Evolutionary conservation across 2,329 filamentous ascomycete species (phyloP).

Genomic region (Botrytis elliptica): DNA sequence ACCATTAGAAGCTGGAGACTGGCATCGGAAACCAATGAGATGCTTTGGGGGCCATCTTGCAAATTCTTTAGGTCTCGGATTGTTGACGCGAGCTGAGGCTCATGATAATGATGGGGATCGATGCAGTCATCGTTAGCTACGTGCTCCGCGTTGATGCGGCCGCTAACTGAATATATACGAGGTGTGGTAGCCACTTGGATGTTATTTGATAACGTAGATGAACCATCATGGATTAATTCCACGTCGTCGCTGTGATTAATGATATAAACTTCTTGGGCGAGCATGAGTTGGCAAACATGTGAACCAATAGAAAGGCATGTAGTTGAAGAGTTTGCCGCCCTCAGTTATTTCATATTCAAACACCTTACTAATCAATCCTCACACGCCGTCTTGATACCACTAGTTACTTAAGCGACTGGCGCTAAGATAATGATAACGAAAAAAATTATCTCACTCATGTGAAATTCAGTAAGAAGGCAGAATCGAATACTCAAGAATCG

Average conservation of each 20-base stretch:
- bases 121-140: constrained; percentile 15
- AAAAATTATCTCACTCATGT: constrained; percentile 12
- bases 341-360: neutral
- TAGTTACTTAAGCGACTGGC: neutral
- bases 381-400: neutral
- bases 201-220: constrained; percentile 7
- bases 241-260: constrained; percentile 17
- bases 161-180: neutral
- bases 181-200: constrained; percentile 1
- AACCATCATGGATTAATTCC: constrained; percentile 11
- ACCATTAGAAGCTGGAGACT: constrained; percentile 5
- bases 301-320: constrained; percentile 2
- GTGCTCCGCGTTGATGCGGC: constrained; percentile 18
- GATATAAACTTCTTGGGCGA: neutral
- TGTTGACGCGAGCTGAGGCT: constrained; percentile 11
- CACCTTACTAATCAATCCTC: neutral
- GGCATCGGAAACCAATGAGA: neutral
- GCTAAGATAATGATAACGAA: constrained; percentile 23
- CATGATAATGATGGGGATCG: neutral
- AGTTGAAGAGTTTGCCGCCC: neutral
- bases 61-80: neutral
- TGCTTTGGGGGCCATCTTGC: neutral
- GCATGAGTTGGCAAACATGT: constrained; percentile 16
- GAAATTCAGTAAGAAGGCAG: constrained; percentile 8
- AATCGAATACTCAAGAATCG: neutral